A percentile compares a stretch with the other conserved stretches of the same genome.
These are phyloP conservation scores for Euphrasia confusa DNA, from an alignment of 257 asterid species.

Conservation along the genomic window DNA sequence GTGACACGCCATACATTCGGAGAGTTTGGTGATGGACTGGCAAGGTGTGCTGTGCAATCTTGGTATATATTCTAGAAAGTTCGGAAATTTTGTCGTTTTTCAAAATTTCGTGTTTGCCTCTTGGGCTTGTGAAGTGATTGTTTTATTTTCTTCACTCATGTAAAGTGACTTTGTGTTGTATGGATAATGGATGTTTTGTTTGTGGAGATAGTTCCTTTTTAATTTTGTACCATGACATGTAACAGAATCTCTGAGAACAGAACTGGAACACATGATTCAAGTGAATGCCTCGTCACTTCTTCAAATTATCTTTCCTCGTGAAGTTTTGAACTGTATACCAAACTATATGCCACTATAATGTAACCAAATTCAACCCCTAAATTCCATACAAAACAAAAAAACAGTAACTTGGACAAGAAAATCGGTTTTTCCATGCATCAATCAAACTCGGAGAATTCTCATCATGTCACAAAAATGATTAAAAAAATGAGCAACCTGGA, in stretches of 20 bases:
- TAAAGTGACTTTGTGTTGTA: background rate
- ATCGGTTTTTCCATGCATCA: too few relatives aligned
- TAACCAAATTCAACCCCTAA: too few relatives aligned
- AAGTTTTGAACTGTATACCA: background rate
- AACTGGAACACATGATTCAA: background rate
- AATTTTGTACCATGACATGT: background rate
- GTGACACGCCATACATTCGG: background rate
- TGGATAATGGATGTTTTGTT: background rate
- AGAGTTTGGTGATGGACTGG: background rate
- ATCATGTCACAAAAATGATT: too few relatives aligned
- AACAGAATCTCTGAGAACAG: background rate
- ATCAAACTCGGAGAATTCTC: too few relatives aligned
- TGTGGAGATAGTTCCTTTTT: slow-evolving; percentile 4
- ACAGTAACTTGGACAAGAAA: too few relatives aligned
- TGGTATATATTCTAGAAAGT: background rate
- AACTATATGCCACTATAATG: too few relatives aligned
- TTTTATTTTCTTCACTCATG: background rate
- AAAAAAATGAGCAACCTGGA: too few relatives aligned
- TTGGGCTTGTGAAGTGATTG: background rate
- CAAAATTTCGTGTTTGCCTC: background rate
- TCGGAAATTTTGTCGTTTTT: too few relatives aligned
- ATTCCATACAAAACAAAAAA: too few relatives aligned
- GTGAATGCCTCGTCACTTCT: background rate
- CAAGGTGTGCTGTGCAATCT: too few relatives aligned
- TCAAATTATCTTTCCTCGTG: background rate